Percentiles rank a stretch among this genome's conserved stretches.
These are phyloP conservation scores for Articulospora tetracladia DNA, from an alignment of 495 filamentous ascomycete species.

Conservation along the genomic window DNA sequence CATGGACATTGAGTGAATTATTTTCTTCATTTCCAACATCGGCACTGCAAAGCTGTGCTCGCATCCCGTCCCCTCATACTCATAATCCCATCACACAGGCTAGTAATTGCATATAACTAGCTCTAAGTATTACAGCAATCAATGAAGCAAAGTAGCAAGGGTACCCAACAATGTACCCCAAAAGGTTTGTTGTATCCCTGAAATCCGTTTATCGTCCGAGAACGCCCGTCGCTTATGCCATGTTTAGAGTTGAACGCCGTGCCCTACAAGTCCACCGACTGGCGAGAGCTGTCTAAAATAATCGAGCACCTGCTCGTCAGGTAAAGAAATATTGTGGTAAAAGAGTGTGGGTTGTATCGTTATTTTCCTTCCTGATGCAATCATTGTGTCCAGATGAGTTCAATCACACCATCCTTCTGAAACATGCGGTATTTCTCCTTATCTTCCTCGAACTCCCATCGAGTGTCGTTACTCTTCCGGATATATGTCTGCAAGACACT, in stretches of 20 bases:
- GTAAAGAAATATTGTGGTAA: background rate
- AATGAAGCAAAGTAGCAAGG: background rate
- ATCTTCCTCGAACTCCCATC: slow-evolving; percentile 38
- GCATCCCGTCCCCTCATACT: background rate
- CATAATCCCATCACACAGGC: background rate
- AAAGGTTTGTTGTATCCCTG: background rate
- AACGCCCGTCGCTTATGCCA: background rate
- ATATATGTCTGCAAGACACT: slow-evolving; percentile 44
- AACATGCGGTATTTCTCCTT: slow-evolving; percentile 36
- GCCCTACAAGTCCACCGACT: background rate
- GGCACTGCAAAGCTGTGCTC: background rate
- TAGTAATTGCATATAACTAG: background rate
- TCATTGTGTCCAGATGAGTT: slow-evolving; percentile 40
- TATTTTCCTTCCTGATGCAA: background rate
- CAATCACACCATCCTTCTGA: slow-evolving; percentile 44
- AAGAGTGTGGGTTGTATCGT: background rate
- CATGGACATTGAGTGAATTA: background rate
- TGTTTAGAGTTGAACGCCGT: background rate
- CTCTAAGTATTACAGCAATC: background rate
- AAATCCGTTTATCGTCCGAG: background rate
- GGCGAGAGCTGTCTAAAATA: background rate
- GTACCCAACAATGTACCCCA: slow-evolving; percentile 1
- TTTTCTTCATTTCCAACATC: background rate
- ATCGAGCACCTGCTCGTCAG: background rate
- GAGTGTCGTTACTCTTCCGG: slow-evolving; percentile 39